Evolutionary conservation across 495 filamentous ascomycete species (phyloP).

Genomic region (Zalerion maritima): DNA sequence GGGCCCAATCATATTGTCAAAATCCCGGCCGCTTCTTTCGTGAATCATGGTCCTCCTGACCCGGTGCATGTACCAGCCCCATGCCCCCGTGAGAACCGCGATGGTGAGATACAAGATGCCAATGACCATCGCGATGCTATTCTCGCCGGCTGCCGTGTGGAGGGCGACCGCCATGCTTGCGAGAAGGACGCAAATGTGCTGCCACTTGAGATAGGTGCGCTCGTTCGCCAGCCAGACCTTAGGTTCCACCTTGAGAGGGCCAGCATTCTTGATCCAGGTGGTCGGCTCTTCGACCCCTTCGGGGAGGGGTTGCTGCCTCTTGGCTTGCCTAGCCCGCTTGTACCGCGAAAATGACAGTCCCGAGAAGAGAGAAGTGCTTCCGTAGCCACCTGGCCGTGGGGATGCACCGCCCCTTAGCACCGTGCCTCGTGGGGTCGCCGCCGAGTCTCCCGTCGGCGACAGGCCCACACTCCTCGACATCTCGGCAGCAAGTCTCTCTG

Average conservation of each 20-base stretch:
- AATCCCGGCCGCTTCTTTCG: constrained; percentile 73
- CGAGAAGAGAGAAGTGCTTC: constrained; percentile 48
- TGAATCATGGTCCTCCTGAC: constrained; percentile 63
- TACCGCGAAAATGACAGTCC: constrained; percentile 61
- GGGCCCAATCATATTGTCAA: constrained; percentile 77
- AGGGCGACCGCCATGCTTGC: constrained; percentile 69
- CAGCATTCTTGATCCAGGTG: constrained; percentile 81
- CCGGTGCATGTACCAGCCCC: constrained; percentile 78
- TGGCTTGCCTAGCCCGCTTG: constrained; percentile 35
- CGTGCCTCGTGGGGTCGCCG: too few relatives aligned
- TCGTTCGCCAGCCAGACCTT: constrained; percentile 99
- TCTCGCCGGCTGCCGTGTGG: constrained; percentile 72
- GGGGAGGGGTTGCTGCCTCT: constrained; percentile 36
- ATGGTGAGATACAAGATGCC: constrained; percentile 71
- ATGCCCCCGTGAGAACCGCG: constrained; percentile 65
- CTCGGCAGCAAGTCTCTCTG: constrained; percentile 30
- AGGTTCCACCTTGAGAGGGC: constrained; percentile 78
- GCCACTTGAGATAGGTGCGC: constrained; percentile 95
- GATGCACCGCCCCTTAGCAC: too few relatives aligned
- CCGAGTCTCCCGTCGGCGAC: too few relatives aligned
- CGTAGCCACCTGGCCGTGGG: constrained; percentile 22
- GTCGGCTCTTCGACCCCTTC: constrained; percentile 75
- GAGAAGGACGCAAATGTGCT: constrained; percentile 78
- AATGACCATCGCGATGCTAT: constrained; percentile 55
- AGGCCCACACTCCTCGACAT: too few relatives aligned